These are phyloP conservation scores for Umbellularia californica DNA, from an alignment of 164 flowering plant genomes.

Conservation along the genomic window DNA sequence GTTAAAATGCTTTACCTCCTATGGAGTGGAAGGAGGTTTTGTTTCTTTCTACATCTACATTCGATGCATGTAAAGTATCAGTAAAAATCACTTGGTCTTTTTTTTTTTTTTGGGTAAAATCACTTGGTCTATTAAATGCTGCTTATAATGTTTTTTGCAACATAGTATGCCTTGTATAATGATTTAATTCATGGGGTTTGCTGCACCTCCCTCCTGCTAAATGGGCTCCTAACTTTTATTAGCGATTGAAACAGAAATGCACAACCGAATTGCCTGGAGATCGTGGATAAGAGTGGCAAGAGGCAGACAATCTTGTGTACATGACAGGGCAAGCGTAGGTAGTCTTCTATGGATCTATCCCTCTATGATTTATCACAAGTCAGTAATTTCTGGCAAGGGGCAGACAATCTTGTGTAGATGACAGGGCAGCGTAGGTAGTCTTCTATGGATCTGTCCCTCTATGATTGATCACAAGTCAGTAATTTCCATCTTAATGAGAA, in stretches of 20 bases:
- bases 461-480: conserved; percentile 15
- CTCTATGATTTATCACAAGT: conserved; percentile 27
- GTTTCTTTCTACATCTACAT: too few species aligned
- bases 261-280: conserved; percentile 92
- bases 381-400: too few species aligned
- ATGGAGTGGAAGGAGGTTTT: too few species aligned
- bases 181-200: background rate
- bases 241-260: conserved; percentile 55
- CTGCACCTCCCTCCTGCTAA: too few species aligned
- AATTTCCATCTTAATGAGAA: too few species aligned
- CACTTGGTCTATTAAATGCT: conserved; percentile 20
- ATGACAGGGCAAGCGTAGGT: conserved; percentile 92
- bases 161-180: background rate
- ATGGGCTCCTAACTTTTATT: background rate
- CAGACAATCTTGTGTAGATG: conserved; percentile 69
- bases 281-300: conserved; percentile 91
- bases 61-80: too few species aligned
- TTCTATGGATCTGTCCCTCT: conserved; percentile 74
- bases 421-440: conserved; percentile 86
- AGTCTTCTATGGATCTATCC: conserved; percentile 76
- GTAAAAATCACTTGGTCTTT: conserved; percentile 34
- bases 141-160: background rate
- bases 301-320: conserved; percentile 81
- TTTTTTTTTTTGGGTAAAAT: conserved; percentile 83
- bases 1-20: too few species aligned